These are phyloP conservation scores for Micromonas pusilla DNA, from an alignment of 139 green algal genomes.

Conservation along the genomic window DNA sequence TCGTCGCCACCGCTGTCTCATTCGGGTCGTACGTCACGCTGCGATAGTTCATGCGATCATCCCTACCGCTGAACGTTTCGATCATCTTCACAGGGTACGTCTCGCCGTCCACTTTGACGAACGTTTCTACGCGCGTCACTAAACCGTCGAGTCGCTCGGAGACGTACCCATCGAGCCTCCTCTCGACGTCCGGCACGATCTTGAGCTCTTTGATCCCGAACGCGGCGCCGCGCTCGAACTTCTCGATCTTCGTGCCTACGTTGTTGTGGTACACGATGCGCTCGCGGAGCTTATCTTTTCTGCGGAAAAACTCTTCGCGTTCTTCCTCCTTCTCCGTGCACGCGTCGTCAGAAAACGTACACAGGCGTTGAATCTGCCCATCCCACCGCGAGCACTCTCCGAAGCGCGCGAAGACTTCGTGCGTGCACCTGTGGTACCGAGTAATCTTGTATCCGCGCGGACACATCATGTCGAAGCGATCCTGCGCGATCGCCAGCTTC, in stretches of 20 bases:
- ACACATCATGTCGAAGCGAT: constrained; percentile 75
- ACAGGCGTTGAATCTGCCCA: constrained; percentile 63
- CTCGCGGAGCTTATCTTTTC: constrained; percentile 62
- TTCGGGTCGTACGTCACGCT: constrained; percentile 51
- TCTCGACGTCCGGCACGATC: constrained; percentile 41
- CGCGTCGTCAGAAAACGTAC: constrained; percentile 54
- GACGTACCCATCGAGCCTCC: constrained; percentile 52
- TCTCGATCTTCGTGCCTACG: constrained; percentile 45
- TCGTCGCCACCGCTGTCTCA: neutral
- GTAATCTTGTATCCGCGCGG: constrained; percentile 52
- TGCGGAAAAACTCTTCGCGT: constrained; percentile 34
- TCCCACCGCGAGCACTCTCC: constrained; percentile 74
- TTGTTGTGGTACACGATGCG: constrained; percentile 43
- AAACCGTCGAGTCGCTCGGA: too few species aligned
- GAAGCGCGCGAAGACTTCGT: constrained; percentile 72
- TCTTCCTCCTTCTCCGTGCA: constrained; percentile 37
- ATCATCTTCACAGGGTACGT: constrained; percentile 48
- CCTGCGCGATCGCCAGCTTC: constrained; percentile 53
- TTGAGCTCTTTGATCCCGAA: constrained; percentile 56
- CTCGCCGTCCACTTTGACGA: constrained; percentile 57
- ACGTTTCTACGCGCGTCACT: constrained; percentile 38
- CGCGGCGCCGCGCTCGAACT: constrained; percentile 49
- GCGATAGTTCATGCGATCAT: constrained; percentile 65
- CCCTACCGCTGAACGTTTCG: constrained; percentile 53
- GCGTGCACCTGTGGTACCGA: constrained; percentile 45